A percentile compares a stretch with the other conserved stretches of the same genome.
Evolutionary conservation across 2,329 filamentous ascomycete genomes (phyloP).

Genomic region (Akanthomyces muscarius): DNA sequence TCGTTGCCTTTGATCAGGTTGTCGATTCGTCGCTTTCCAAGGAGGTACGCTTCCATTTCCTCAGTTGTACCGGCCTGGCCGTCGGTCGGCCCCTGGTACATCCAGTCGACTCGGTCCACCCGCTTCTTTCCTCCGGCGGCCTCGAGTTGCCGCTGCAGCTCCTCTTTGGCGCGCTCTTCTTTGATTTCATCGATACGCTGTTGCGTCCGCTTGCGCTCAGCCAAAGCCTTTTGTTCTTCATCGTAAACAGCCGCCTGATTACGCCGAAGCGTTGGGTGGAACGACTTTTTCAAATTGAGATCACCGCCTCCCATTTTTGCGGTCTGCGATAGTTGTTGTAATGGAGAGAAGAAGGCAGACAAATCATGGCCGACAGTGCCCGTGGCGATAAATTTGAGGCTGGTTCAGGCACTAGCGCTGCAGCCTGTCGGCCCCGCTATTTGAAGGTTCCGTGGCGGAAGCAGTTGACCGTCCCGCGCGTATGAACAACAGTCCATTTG

Average conservation of each 20-base stretch:
- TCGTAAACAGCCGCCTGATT: slow-evolving; percentile 91
- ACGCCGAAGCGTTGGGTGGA: slow-evolving; percentile 84
- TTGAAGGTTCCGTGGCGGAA: not conserved
- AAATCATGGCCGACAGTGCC: not conserved
- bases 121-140: slow-evolving; percentile 78
- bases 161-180: slow-evolving; percentile 88
- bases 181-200: slow-evolving; percentile 89
- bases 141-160: slow-evolving; percentile 86
- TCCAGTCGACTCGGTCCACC: slow-evolving; percentile 88
- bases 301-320: slow-evolving; percentile 85
- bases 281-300: slow-evolving; percentile 92
- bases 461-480: too few relatives aligned
- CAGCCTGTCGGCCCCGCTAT: slow-evolving; percentile 8
- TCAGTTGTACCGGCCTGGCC: slow-evolving; percentile 74
- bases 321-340: slow-evolving; percentile 14
- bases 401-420: slow-evolving; percentile 6
- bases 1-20: slow-evolving; percentile 74
- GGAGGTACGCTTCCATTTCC: slow-evolving; percentile 88
- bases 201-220: slow-evolving; percentile 91
- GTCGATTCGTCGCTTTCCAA: slow-evolving; percentile 91
- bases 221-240: slow-evolving; percentile 85
- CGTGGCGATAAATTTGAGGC: slow-evolving; percentile 14
- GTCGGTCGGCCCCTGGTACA: slow-evolving; percentile 85
- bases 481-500: not conserved
- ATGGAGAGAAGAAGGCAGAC: slow-evolving; percentile 20